Evolutionary conservation across 2,329 filamentous ascomycete genomes (phyloP), one percentile per base, ranked within the genome.

Genomic region (Achaetomium macrosporum): DNA sequence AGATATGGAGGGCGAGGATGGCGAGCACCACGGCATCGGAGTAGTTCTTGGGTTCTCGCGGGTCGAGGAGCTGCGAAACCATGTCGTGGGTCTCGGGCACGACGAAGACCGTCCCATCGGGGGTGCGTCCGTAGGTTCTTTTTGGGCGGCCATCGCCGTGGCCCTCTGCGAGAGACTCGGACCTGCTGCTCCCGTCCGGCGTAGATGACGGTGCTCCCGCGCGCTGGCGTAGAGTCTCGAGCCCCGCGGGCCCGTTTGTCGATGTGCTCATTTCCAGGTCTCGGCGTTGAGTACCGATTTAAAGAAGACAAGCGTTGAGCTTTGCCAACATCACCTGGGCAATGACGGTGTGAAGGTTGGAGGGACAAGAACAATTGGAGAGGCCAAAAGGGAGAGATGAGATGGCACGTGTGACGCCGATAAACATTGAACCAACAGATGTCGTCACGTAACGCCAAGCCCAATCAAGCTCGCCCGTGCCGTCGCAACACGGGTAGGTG

Each of bases 11-110:
- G 51, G 77, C 86, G 45, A 99, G 78, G 55, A 96, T 86, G 43
- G 78, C 77, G 53, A 99, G 77, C 59, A 99, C 90, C 54, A 87
- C 66, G 53, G 83, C 72, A 70, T 99, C 93, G 56, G 90, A 93
- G 37, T 95, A 69, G 68, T 97, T 97, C 77, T 99, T 99, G 49
- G 93, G 90, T 68, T 97, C 87, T 61, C 87, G 88, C 47, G 93
- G 93, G 64, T 95, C 93, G 63, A 99, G 83, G 51, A 99, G 81
- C 73, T 97, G 93, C 47, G 92, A 95, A 63, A 99, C 92, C 93
- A 99, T 97, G 73, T 99, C 93, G 76, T 96, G 90, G 52, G 93
- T 99, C 57, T 90, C 85, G 44, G 93, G 93, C 50, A 99, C 93
- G 54, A 90, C 87, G 68, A 99, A 99, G 64, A 96, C 93, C 72